These are phyloP conservation scores for Malania oleifera DNA, from an alignment of 164 flowering plant species.

Conservation along the genomic window DNA sequence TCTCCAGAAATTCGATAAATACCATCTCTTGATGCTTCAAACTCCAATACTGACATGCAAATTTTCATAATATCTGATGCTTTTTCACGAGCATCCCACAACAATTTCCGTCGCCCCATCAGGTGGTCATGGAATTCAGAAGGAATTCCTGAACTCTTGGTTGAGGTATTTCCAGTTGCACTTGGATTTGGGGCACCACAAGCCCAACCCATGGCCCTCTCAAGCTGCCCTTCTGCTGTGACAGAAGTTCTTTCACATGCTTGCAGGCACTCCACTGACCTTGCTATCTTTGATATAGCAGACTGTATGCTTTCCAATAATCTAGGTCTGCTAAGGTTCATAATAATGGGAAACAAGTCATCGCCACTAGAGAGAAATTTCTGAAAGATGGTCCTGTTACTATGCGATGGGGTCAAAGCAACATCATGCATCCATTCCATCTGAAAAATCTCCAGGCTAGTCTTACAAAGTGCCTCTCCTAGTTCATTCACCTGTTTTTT, in stretches of 20 bases:
- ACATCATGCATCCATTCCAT: conserved; percentile 83
- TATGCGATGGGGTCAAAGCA: conserved; percentile 34
- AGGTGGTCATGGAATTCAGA: conserved; percentile 85
- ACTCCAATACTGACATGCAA: conserved; percentile 74
- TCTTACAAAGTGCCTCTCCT: conserved; percentile 57
- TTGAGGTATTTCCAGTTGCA: conserved; percentile 39
- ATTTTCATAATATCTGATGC: conserved; percentile 63
- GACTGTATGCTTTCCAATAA: conserved; percentile 66
- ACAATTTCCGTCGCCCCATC: conserved; percentile 50
- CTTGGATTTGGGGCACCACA: conserved; percentile 78
- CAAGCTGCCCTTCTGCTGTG: conserved; percentile 90
- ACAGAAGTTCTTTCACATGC: conserved; percentile 68
- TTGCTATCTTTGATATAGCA: conserved; percentile 54
- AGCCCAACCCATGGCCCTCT: conserved; percentile 99
- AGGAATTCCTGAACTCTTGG: conserved; percentile 77
- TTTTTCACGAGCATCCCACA: conserved; percentile 70
- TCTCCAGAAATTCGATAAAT: conserved; percentile 44
- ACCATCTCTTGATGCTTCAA: conserved; percentile 97
- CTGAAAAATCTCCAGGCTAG: conserved; percentile 72
- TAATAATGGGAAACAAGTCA: conserved; percentile 38
- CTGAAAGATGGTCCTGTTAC: conserved; percentile 39
- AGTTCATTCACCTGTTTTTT: conserved; percentile 69
- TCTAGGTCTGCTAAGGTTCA: conserved; percentile 58
- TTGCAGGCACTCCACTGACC: conserved; percentile 66
- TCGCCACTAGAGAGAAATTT: conserved; percentile 48